Evolutionary conservation across 768 basidiomycete genomes (phyloP), one percentile per base, ranked within the genome.

Genomic region (Leccinum obscurum): DNA sequence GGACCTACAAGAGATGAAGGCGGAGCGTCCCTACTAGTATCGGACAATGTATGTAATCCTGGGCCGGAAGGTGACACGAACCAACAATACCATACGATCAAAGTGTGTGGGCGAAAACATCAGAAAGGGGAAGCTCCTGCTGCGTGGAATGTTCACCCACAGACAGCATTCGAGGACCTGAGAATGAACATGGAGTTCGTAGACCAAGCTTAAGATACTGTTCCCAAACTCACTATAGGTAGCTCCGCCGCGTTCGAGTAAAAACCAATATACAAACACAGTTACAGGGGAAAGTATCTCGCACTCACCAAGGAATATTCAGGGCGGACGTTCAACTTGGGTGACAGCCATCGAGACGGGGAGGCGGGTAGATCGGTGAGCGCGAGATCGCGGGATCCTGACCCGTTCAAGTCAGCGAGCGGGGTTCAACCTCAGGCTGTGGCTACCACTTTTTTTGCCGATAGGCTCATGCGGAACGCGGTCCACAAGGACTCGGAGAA

Each of bases 321-420:
- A 54, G 7, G 32, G 24, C 4, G 11, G 28, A 13, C 32, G 11
- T 35, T 30, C 41, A 37, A 46, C 24, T 6, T 24, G 7, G 20
- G 48, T 39, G 48, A 17, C 26, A 3, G 11, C 52, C 17, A 44
- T 44, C 54, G 28, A 39, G 30, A 37, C n/a, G 35, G 39, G 24
- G 34, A 41, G n/a, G 34, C 44, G 35, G 35, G 37, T 22, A 24
- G 41, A 26, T 6, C 39, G 14, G 17, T 41, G 17, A 41, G 11
- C 13, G 34, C 13, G 34, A 32, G 32, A 32, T 32, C 32, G 32
- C 32, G 32, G 35, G 13, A 37, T 37, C 35, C 35, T 35, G 34
- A 35, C 17, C 39, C n/a, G 35, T 22, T 28, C 35, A 37, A 50
- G 39, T 62, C 49, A 57, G 58, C 65, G 56, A 22, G 20, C 30